Base-by-base conservation (phyloP, 2,329 filamentous ascomycete genomes). In the Fonsecaea nubica region DNA sequence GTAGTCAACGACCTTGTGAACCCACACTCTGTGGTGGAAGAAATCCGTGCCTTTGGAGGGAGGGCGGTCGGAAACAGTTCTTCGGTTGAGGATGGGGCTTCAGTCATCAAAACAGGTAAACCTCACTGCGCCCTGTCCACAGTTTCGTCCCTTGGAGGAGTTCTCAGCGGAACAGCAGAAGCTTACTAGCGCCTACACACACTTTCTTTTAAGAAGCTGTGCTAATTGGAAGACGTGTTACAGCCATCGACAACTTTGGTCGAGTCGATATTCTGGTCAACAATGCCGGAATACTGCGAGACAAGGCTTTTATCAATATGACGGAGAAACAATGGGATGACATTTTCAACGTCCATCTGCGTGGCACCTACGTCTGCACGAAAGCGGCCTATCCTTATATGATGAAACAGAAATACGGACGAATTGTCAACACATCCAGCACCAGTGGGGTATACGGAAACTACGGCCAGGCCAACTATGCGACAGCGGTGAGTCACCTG, bases 281-380 rank as follows among this genome's bases (percentile, higher is more conserved):
- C 88, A 99, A 99, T 76, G 95, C 95, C 61, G 95, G 95, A 76
- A 99, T 99, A 74, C 88, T 99, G 60, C 90, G 95, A 58, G 95
- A 99, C 85, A 98, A 97, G 87, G 93, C 95, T 48, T 99, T 99
- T 80, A 86, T 86, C 80, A 98, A 98, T 85, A 97, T 99, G 94
- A 92, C 93, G 67, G 95, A 99, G 77, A 90, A 88, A 76, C 86
- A 93, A 75, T 99, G 95, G 93, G 89, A 97, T 75, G 87, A 92
- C 63, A 93, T 99, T 74, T 81, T 98, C 81, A 91, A 93, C 74
- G 93, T 98, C 63, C 95, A 99, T 80, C 87, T 97, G 53, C 88
- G 92, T 73, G 94, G 95, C 73, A 99, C 95, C 68, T 99, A 96
- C 84, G 96, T 97, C 84, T 88, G 94, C 72, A 94, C 92, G 77